Evolutionary conservation across 176 grass and related monocot species (phyloP), one percentile per base, ranked within the genome.

Genomic region (Avena atlantica): DNA sequence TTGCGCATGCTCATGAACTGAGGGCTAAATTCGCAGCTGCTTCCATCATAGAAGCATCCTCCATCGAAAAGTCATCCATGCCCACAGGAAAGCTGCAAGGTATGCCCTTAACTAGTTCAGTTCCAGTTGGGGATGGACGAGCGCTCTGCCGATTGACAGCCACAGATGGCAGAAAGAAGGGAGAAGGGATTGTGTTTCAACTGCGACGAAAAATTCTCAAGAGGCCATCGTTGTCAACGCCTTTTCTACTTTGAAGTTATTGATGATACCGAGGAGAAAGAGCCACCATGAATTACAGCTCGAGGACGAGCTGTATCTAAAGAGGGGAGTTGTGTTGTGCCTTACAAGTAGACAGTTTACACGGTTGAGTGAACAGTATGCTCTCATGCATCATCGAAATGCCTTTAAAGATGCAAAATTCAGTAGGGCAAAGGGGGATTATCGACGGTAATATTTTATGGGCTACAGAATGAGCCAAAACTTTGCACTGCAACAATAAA

Each of bases 391-490:
- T 85, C 62, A 86, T 2, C 19, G 15, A 75, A 61, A 25, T 24
- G 4, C 47, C 47, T 57, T 56, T 45, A 70, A 84, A 16, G 7
- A 74, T 52, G 9, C 48, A 68, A 78, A 40, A 53, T 3, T 71
- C 15, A 64, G 51, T 58, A 34, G 40, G 20, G 13, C 4, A 67
- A 50, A 58, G 14, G 66, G 59, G 60, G 12, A 70, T 60, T 78
- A 64, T 51, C 37, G 34, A 79, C 62, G 14, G 3, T 13, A 69
- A 56, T 51, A 75, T 71, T 59, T 82, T 20, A 31, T 60, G 60
- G 6, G 61, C 19, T 62, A 78, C 40, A 12, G 14, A 82, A 78
- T 20, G 42, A 83, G 51, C 24, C 49, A 88, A 47, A 51, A 71
- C 50, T 57, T 58, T 72, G 74, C 34, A 50, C 13, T 50, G 25